A percentile compares a stretch with the other conserved stretches of the same genome.
These are phyloP conservation scores for Lindgomyces ingoldianus DNA, from an alignment of 495 filamentous ascomycete genomes.

Conservation along the genomic window DNA sequence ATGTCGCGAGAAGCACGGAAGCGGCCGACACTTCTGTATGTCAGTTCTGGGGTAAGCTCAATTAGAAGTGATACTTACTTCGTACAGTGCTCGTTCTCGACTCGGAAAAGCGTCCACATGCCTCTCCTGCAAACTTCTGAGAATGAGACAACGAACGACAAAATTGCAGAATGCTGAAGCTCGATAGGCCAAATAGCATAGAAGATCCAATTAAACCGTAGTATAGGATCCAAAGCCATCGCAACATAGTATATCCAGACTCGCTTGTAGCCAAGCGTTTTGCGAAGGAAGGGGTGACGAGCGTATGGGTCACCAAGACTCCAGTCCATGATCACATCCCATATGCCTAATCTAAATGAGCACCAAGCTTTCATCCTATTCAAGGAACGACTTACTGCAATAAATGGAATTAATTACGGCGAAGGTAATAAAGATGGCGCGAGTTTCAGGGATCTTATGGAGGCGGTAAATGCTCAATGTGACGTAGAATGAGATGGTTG, in stretches of 20 bases:
- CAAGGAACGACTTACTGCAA: slow-evolving; percentile 54
- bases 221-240: slow-evolving; percentile 80
- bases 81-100: slow-evolving; percentile 94
- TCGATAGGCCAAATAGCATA: slow-evolving; percentile 81
- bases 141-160: slow-evolving; percentile 73
- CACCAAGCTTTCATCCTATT: too few species aligned
- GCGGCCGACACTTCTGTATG: slow-evolving; percentile 56
- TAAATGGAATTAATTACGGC: slow-evolving; percentile 80
- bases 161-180: slow-evolving; percentile 74
- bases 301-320: slow-evolving; percentile 75
- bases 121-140: slow-evolving; percentile 80
- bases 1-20: slow-evolving; percentile 82
- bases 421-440: slow-evolving; percentile 74
- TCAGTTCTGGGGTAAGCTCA: background rate
- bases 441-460: slow-evolving; percentile 54
- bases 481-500: slow-evolving; percentile 76
- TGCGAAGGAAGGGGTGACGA: slow-evolving; percentile 68
- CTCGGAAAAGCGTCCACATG: slow-evolving; percentile 87
- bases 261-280: slow-evolving; percentile 73
- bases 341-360: slow-evolving; percentile 54
- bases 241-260: slow-evolving; percentile 81
- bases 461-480: slow-evolving; percentile 82
- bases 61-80: slow-evolving; percentile 47
- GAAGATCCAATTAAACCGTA: slow-evolving; percentile 94
- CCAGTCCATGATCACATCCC: slow-evolving; percentile 98